phyloP scores from a whole-genome alignment of 208 protist genomes.

The Acanthamoeba quina region DNA sequence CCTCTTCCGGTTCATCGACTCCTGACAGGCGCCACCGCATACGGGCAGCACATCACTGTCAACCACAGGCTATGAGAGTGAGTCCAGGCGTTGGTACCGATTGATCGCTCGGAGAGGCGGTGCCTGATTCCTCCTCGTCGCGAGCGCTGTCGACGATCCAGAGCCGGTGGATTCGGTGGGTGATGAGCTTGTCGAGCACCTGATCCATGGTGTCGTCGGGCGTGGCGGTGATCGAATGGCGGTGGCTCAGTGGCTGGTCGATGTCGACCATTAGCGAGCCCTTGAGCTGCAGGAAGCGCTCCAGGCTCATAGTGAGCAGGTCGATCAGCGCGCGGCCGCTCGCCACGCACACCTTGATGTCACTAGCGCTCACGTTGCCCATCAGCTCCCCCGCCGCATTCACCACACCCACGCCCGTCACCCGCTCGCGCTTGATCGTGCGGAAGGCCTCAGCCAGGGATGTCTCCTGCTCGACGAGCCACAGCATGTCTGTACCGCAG shows the following conservation, averaged over 20 bases:
- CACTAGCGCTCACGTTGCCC: constrained; percentile 65
- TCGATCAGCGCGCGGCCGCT: neutral
- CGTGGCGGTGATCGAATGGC: constrained; percentile 16
- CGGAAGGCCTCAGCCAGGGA: constrained; percentile 2
- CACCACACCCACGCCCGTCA: constrained; percentile 24
- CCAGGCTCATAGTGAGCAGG: constrained; percentile 36
- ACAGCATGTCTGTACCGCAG: constrained; percentile 17
- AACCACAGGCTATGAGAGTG: neutral
- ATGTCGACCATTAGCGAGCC: constrained; percentile 37
- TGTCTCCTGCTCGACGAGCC: neutral
- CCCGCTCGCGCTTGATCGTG: constrained; percentile 61
- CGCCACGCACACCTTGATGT: constrained; percentile 31
- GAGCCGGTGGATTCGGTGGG: constrained; percentile 39
- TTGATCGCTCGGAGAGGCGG: neutral
- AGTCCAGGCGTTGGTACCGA: neutral
- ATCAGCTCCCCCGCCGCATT: constrained; percentile 29
- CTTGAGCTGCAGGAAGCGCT: constrained; percentile 32
- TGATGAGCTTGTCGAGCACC: constrained; percentile 36
- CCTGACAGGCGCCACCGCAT: neutral
- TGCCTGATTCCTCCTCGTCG: neutral
- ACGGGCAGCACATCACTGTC: neutral
- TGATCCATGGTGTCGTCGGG: constrained; percentile 46
- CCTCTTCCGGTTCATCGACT: neutral
- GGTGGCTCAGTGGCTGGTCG: constrained; percentile 27
- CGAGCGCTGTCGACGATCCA: constrained; percentile 11